Base-by-base conservation (phyloP, 805 yeast genomes). In the Candida nitratophila region DNA sequence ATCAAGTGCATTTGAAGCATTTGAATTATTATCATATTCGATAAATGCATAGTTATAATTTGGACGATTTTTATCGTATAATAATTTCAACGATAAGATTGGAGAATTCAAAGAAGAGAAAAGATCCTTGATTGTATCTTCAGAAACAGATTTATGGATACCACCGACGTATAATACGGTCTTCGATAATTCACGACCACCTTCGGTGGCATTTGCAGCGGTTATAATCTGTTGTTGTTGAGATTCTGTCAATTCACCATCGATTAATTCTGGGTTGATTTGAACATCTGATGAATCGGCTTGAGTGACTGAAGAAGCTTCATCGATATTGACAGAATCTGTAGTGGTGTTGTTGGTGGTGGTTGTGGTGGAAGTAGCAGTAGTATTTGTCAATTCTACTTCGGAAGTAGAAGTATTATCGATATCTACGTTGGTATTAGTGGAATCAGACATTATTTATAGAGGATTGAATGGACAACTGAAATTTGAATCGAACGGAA, bases 21-120 rank as follows among this genome's bases (percentile, higher is more conserved):
- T 69, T 29, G 66, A 69, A 35, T 77, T 72, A 41, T 66, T 67
- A 22, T 71, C 78, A 53, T 76, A 88, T 62, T 87, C 95, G 43
- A 89, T 77, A 61, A 89, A 88, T 2, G 95, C 95, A 63, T 87
- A 89, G 59, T 84, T 84, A 60, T 76, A 80, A 14, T 86, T 86
- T 10, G 75, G 76, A 50, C 73, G 71, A 61, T 85, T 86, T 62
- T 85, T 86, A 56, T 88, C 96, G 48, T 78, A 74, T 47, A 88
- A 68, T 37, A 89, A 69, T 63, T 86, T 88, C 46, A 86, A 77
- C 20, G 79, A 70, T 50, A 75, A 73, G 38, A 85, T 76, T 22
- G 76, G 68, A 26, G 87, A 86, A 26, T 79, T 76, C 14, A 48
- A 29, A 36, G 78, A 71, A 10, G 59, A 50, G 57, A 88, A 83